Percentiles rank a stretch among this genome's conserved stretches.
Evolutionary conservation across 2,329 filamentous ascomycete species (phyloP).

Genomic region (Pyricularia sp.): DNA sequence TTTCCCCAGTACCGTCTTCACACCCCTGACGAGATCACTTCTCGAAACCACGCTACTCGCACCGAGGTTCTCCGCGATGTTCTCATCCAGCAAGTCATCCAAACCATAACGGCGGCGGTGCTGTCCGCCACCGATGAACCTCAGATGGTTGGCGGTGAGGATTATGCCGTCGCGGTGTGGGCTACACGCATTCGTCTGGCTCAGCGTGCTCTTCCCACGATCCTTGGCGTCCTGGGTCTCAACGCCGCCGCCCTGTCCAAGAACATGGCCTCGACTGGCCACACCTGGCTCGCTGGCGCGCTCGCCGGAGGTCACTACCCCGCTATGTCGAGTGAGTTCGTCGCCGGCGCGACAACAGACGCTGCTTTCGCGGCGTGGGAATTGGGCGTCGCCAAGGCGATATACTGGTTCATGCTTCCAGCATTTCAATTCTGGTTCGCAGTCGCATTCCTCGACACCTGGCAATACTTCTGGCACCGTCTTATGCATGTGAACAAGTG

Average conservation of each 20-base stretch:
- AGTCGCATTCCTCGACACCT: conserved; percentile 76
- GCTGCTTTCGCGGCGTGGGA: conserved; percentile 83
- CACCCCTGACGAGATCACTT: conserved; percentile 82
- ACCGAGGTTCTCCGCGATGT: conserved; percentile 87
- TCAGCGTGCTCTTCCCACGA: conserved; percentile 65
- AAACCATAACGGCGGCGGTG: conserved; percentile 61
- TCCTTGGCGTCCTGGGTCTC: conserved; percentile 65
- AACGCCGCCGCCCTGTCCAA: conserved; percentile 68
- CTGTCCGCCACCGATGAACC: conserved; percentile 64
- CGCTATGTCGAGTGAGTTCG: conserved; percentile 50
- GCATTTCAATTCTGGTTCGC: conserved; percentile 67
- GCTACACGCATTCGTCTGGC: conserved; percentile 71
- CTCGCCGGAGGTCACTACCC: conserved; percentile 78
- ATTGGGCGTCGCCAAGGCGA: conserved; percentile 57
- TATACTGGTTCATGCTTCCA: conserved; percentile 76
- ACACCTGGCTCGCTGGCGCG: conserved; percentile 66
- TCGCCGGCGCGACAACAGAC: conserved; percentile 36
- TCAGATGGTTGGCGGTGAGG: conserved; percentile 66
- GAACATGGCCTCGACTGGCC: conserved; percentile 54
- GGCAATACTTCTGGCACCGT: conserved; percentile 97
- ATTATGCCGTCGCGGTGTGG: conserved; percentile 86
- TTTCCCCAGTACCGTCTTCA: conserved; percentile 90
- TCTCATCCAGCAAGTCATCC: conserved; percentile 82
- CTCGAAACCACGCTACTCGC: conserved; percentile 77
- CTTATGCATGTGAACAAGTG: conserved; percentile 97